These are phyloP conservation scores for Psilocybe sp. DNA, from an alignment of 768 basidiomycete species.

Conservation along the genomic window DNA sequence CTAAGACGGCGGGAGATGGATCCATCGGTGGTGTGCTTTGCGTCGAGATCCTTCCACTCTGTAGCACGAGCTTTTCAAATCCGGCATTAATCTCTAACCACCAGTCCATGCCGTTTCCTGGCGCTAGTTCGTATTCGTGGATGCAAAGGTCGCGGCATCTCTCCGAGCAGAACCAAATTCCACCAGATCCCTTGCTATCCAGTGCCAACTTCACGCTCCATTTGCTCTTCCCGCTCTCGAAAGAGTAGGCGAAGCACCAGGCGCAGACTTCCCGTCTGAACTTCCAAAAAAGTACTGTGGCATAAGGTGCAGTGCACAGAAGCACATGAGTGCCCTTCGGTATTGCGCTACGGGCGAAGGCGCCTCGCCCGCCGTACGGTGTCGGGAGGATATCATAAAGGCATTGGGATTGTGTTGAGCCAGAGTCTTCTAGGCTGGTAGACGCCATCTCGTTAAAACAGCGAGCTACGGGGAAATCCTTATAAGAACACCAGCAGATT, in stretches of 20 bases:
- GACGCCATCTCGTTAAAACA: too few species aligned
- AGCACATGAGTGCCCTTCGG: slow-evolving; percentile 42
- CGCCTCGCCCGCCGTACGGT: slow-evolving; percentile 48
- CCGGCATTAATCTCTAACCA: slow-evolving; percentile 12
- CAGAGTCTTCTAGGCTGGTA: too few species aligned
- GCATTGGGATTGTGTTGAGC: neutral
- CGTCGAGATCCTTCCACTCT: slow-evolving; percentile 7
- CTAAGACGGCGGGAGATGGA: slow-evolving; percentile 9
- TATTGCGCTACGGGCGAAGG: slow-evolving; percentile 43
- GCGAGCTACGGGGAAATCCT: too few species aligned
- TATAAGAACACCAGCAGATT: too few species aligned
- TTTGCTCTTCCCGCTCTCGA: slow-evolving; percentile 42
- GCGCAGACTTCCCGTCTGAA: slow-evolving; percentile 69
- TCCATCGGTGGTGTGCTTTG: slow-evolving; percentile 24
- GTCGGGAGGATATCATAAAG: slow-evolving; percentile 31
- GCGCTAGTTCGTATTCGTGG: slow-evolving; percentile 18
- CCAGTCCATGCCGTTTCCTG: slow-evolving; percentile 16
- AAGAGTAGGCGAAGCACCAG: slow-evolving; percentile 61
- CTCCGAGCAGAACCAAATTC: slow-evolving; percentile 57
- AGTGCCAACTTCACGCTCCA: slow-evolving; percentile 35
- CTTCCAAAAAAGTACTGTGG: slow-evolving; percentile 55
- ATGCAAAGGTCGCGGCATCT: slow-evolving; percentile 46
- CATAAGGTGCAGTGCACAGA: slow-evolving; percentile 47
- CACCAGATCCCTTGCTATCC: slow-evolving; percentile 24
- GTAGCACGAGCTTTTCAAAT: slow-evolving; percentile 13